Evolutionary conservation across 2,329 filamentous ascomycete species (phyloP).

Genomic region (Beauveria caledonica): DNA sequence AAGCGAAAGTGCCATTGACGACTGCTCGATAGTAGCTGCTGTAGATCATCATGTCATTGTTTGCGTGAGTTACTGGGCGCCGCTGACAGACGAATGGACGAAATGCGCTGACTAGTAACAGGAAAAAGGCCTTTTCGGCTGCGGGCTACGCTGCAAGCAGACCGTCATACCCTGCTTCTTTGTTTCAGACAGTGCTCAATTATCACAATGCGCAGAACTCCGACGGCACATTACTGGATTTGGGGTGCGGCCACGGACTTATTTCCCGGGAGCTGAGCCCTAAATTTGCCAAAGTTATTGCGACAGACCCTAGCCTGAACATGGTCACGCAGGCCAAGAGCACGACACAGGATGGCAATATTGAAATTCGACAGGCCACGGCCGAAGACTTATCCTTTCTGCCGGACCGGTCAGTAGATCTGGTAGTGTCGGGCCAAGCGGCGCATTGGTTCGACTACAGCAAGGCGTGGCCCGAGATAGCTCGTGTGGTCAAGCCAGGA

Average conservation of each 20-base stretch:
- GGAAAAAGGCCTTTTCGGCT: slow-evolving; percentile 47
- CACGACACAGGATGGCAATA: slow-evolving; percentile 33
- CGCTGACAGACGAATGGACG: not conserved
- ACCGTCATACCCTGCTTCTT: slow-evolving; percentile 46
- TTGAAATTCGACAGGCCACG: slow-evolving; percentile 40
- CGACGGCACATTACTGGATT: slow-evolving; percentile 38
- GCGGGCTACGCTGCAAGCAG: slow-evolving; percentile 52
- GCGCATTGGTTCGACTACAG: slow-evolving; percentile 60
- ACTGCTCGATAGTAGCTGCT: not conserved
- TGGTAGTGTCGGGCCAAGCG: slow-evolving; percentile 44
- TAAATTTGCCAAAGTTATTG: slow-evolving; percentile 43
- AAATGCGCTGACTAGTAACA: slow-evolving; percentile 20
- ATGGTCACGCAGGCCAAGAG: slow-evolving; percentile 47
- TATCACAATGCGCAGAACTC: slow-evolving; percentile 38
- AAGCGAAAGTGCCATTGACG: not conserved
- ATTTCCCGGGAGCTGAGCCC: slow-evolving; percentile 45
- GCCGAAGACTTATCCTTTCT: slow-evolving; percentile 49
- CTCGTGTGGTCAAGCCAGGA: slow-evolving; percentile 42
- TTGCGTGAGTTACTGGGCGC: slow-evolving; percentile 30
- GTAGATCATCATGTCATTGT: slow-evolving; percentile 34
- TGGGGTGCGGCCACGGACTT: slow-evolving; percentile 57
- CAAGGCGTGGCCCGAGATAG: slow-evolving; percentile 46
- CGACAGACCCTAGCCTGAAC: slow-evolving; percentile 46
- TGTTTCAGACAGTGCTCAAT: slow-evolving; percentile 45
- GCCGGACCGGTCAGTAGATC: slow-evolving; percentile 40